Base-by-base conservation (phyloP, 2,329 filamentous ascomycete species). In the Fusarium denticulatum region DNA sequence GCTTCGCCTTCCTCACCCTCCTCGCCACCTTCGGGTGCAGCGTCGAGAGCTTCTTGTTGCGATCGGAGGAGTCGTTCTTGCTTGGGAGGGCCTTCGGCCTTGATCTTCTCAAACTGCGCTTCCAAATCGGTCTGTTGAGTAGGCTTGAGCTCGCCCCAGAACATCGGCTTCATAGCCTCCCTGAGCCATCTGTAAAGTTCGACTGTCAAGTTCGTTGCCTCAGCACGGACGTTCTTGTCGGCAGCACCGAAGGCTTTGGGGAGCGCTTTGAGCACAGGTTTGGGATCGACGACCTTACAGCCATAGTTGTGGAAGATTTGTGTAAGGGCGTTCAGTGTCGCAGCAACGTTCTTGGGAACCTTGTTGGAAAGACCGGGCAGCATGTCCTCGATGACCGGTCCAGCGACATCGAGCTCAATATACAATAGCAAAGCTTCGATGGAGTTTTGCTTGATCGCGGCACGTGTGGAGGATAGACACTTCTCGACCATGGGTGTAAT, bases 101-200 rank as follows among this genome's bases (percentile, higher is more conserved):
- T 98, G 80, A 98, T 89, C 77, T 94, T 95, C 78, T 98, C 96
- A 73, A 99, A 99, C 56, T 97, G 89, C 43, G 95, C 93, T 79
- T 99, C 97, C 64, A 99, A 85, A 79, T 99, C 97, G 70, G 92
- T 91, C 82, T 99, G 96, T 80, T 99, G 96, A 1, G 97, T 96
- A 2, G 96, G 93, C 81, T 99, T 99, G 69, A 99, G 83, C 67
- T 99, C 96, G 49, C 89, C 91, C 95, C 96, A 99, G 81, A 99
- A 98, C 83, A 98, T 92, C 42, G 96, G 94, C 81, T 99, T 99
- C 91, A 99, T 98, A 16, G 96, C 96, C 73, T 99, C 96, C 75
- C 96, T 93, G 39, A 99, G 87, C 96, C 97, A 99, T 82, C 96
- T 88, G 83, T 99, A 99, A 65, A 99, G 90, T 80, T 99, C 97